Base-by-base conservation (phyloP, 495 filamentous ascomycete genomes). In the Tuber indicum region DNA sequence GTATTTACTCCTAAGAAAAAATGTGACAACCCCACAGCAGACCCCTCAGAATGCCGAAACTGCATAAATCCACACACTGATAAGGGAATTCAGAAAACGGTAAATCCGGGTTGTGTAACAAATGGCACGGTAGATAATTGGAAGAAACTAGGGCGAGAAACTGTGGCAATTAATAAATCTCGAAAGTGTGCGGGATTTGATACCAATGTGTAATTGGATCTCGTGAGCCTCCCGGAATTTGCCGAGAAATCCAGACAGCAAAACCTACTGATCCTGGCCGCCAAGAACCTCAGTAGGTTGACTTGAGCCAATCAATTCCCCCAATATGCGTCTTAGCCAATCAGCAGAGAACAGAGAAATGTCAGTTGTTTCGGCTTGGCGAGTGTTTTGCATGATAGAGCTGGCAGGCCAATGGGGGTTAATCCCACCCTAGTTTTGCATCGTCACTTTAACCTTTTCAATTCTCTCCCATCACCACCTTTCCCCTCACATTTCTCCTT, bases 401-500 rank as follows among this genome's bases (percentile, higher is more conserved):
- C 26, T 0, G 58, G 12, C 14, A 2, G 14, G 16, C 58, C 58
- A 66, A 66, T 66, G 26, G 58, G 58, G 14, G 5, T 32, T 66
- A 12, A 66, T 66, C 26, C 58, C 26, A 36, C 58, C 26, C 26
- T 12, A 7, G 32, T 36, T 66, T 36, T 62, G 52, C 2, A 62
- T 62, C 52, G 70, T 71, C 75, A 78, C 73, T 73, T 72, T 58
- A 66, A 79, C 62, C 36, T 79, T 47, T 44, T 69, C 43, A 32
- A 75, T 62, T 66, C 47, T 71, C 71, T 70, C 45, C 45, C 58
- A 72, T 72, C 75, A 58, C 70, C 72, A 62, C 47, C 23, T 52
- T 32, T 8, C 58, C n/a, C 58, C 58, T n/a, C 58, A 66, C n/a
- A 66, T 16, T 66, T 42, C 44, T 52, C 73, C 58, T 44, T 72